phyloP scores from a whole-genome alignment of 169 alveolate genomes.

The Plasmodium relictum region DNA sequence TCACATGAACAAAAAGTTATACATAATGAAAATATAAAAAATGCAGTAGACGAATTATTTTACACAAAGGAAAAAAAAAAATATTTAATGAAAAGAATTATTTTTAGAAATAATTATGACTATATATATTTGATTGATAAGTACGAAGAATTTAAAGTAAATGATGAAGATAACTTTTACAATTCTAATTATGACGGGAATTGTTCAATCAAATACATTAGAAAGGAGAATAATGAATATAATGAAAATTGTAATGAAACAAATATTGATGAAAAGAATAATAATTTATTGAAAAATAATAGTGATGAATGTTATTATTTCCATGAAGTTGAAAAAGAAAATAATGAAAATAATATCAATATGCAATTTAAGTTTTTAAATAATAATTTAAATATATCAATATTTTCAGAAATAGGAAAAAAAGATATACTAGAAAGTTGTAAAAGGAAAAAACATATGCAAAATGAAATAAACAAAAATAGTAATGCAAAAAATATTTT shows the following conservation, averaged over 20 bases:
- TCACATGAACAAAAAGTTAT: neutral
- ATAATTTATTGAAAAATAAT: neutral
- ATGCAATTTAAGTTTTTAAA: neutral
- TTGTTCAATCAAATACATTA: neutral
- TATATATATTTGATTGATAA: slow-evolving; percentile 48
- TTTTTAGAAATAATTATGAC: slow-evolving; percentile 45
- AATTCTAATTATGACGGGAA: slow-evolving; percentile 25
- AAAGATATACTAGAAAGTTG: slow-evolving; percentile 56
- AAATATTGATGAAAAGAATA: neutral
- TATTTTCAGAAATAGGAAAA: slow-evolving; percentile 67
- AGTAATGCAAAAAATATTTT: slow-evolving; percentile 43
- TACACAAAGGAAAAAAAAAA: slow-evolving; percentile 44
- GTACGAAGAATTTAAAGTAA: slow-evolving; percentile 22
- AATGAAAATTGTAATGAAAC: neutral
- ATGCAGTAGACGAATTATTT: slow-evolving; percentile 69
- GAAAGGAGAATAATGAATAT: neutral
- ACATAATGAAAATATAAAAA: slow-evolving; percentile 42
- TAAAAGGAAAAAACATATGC: slow-evolving; percentile 57
- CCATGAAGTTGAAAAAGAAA: slow-evolving; percentile 57
- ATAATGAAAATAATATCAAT: slow-evolving; percentile 9
- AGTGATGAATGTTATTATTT: slow-evolving; percentile 19
- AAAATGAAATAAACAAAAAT: slow-evolving; percentile 68
- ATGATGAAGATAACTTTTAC: slow-evolving; percentile 45
- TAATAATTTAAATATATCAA: slow-evolving; percentile 44
- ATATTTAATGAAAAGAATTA: slow-evolving; percentile 62